Evolutionary conservation across 2,329 filamentous ascomycete species (phyloP).

Genomic region (Diplodia seriata): DNA sequence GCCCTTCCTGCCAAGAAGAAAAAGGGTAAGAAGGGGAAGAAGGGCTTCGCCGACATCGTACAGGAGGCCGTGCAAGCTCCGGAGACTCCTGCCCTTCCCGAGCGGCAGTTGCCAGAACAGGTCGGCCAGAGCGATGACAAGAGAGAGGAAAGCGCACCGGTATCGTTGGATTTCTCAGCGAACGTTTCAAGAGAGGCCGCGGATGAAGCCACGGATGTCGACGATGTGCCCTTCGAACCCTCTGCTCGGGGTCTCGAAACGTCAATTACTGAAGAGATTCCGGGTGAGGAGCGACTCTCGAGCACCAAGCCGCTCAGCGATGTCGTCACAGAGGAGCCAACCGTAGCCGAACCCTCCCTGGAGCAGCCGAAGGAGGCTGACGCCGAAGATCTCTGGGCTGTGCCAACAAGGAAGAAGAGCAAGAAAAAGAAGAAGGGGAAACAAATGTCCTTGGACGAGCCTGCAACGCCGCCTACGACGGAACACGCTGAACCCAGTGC

Average conservation of each 20-base stretch:
- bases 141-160: not conserved
- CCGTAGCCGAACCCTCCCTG: not conserved
- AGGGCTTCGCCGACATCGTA: slow-evolving; percentile 5
- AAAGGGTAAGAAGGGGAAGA: slow-evolving; percentile 38
- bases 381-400: slow-evolving; percentile 18
- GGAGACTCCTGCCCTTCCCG: not conserved
- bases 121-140: not conserved
- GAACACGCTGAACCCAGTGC: not conserved
- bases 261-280: not conserved
- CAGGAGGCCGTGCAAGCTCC: not conserved
- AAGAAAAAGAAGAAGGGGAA: slow-evolving; percentile 29
- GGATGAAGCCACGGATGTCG: not conserved
- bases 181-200: too few relatives aligned
- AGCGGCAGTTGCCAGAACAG: not conserved
- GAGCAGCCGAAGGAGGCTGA: slow-evolving; percentile 27
- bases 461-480: not conserved
- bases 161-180: not conserved
- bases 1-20: slow-evolving; percentile 35
- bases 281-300: not conserved
- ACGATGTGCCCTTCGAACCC: not conserved
- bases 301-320: not conserved
- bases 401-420: slow-evolving; percentile 11
- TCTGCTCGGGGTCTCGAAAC: not conserved
- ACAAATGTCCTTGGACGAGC: slow-evolving; percentile 27
- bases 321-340: not conserved